Percentiles rank a stretch among this genome's conserved stretches.
Conservation (phyloP, 176 grass and related monocot genomes). For the Phyllostachys edulis region DNA sequence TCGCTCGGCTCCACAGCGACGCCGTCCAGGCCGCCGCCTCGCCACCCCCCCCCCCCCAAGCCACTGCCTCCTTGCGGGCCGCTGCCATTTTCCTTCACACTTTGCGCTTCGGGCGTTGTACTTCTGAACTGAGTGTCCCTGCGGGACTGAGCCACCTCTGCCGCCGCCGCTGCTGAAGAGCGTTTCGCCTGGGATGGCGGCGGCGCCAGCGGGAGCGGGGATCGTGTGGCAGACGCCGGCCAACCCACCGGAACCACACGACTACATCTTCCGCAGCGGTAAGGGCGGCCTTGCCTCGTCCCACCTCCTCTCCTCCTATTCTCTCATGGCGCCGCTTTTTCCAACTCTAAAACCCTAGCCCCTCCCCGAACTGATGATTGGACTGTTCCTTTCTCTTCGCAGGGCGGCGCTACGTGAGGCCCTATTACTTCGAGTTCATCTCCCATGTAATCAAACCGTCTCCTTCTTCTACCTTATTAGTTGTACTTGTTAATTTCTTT, state of each 20-base stretch:
- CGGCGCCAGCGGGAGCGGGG: conserved; percentile 38
- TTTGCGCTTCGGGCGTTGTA: neutral
- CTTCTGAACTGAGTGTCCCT: neutral
- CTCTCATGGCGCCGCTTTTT: neutral
- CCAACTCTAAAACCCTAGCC: conserved; percentile 21
- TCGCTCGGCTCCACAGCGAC: too few species aligned
- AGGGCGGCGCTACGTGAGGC: conserved; percentile 89
- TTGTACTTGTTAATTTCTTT: neutral
- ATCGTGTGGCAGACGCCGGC: conserved; percentile 93
- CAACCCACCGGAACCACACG: conserved; percentile 63
- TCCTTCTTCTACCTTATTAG: neutral
- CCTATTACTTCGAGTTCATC: conserved; percentile 97
- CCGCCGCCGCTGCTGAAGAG: neutral
- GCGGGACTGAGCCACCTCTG: neutral
- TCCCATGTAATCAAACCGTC: conserved; percentile 58
- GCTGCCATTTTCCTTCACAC: neutral
- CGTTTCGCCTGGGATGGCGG: conserved; percentile 30
- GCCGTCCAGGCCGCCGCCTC: neutral
- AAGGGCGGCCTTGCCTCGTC: neutral
- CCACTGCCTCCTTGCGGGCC: neutral
- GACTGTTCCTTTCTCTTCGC: neutral
- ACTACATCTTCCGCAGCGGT: conserved; percentile 88
- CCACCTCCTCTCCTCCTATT: neutral
- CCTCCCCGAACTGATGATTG: neutral
- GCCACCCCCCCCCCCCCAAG: too few species aligned